These are phyloP conservation scores for Debaryomyces nepalensis DNA, from an alignment of 1,139 yeast species.

Conservation along the genomic window DNA sequence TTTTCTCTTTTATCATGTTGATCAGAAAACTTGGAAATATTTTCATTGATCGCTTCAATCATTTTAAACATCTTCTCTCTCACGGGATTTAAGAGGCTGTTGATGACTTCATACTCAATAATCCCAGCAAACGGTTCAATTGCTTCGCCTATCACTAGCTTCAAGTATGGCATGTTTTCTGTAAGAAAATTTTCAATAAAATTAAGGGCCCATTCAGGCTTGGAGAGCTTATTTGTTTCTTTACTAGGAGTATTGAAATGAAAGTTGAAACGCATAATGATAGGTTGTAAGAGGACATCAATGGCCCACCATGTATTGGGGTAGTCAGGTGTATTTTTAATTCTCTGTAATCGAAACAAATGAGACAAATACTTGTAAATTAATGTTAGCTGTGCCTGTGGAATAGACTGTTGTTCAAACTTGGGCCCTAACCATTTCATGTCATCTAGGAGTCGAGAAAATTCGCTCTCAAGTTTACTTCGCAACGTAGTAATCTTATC, in stretches of 20 bases:
- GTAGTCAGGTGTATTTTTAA: slow-evolving; percentile 35
- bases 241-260: slow-evolving; percentile 65
- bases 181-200: slow-evolving; percentile 57
- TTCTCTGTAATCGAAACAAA: slow-evolving; percentile 44
- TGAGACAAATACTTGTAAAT: slow-evolving; percentile 15
- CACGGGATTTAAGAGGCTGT: slow-evolving; percentile 56
- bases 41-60: slow-evolving; percentile 33
- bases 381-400: not conserved
- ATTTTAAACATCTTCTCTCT: slow-evolving; percentile 47
- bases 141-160: slow-evolving; percentile 34
- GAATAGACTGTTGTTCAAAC: not conserved
- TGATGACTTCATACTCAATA: slow-evolving; percentile 55
- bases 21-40: slow-evolving; percentile 25
- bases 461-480: slow-evolving; percentile 1
- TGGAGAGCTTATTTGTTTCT: slow-evolving; percentile 71
- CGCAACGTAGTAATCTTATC: slow-evolving; percentile 6
- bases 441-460: slow-evolving; percentile 5
- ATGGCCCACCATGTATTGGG: slow-evolving; percentile 64
- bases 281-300: slow-evolving; percentile 57
- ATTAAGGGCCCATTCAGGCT: slow-evolving; percentile 80
- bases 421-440: slow-evolving; percentile 25
- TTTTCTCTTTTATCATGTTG: slow-evolving; percentile 35
- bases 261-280: slow-evolving; percentile 65
- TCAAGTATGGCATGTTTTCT: slow-evolving; percentile 44
- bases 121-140: slow-evolving; percentile 30